A percentile compares a stretch with the other conserved stretches of the same genome.
Conservation (phyloP, 129 eudicot genomes). For the Calendula officinalis region DNA sequence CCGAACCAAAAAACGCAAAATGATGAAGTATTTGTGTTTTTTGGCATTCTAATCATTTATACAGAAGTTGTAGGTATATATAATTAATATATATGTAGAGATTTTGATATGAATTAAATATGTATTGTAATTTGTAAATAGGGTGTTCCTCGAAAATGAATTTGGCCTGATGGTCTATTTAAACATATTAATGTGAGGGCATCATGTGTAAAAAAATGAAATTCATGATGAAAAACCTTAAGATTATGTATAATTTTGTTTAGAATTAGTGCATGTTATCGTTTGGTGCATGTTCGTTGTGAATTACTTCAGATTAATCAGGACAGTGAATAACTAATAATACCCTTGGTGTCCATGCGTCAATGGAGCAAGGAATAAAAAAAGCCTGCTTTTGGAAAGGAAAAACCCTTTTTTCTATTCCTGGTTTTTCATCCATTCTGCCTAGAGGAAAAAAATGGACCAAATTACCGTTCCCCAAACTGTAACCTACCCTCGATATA, state of each 20-base stretch:
- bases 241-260: neutral
- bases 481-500: no score
- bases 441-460: no score
- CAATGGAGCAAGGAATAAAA: no score
- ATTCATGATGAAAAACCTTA: neutral
- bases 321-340: no score
- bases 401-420: no score
- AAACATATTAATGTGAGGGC: neutral
- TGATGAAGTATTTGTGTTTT: conserved; percentile 57
- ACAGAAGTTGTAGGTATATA: conserved; percentile 13
- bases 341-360: no score
- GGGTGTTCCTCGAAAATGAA: conserved; percentile 1
- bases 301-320: no score
- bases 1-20: conserved; percentile 45
- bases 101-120: conserved; percentile 17
- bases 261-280: no score
- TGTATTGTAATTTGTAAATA: conserved; percentile 22
- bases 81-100: conserved; percentile 12
- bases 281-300: neutral
- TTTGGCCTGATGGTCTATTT: conserved; percentile 7
- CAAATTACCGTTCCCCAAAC: no score
- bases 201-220: neutral
- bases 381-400: no score
- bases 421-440: no score
- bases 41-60: conserved; percentile 35